These are phyloP conservation scores for Cupressus sempervirens DNA, from an alignment of 75 land plant genomes.

Conservation along the genomic window DNA sequence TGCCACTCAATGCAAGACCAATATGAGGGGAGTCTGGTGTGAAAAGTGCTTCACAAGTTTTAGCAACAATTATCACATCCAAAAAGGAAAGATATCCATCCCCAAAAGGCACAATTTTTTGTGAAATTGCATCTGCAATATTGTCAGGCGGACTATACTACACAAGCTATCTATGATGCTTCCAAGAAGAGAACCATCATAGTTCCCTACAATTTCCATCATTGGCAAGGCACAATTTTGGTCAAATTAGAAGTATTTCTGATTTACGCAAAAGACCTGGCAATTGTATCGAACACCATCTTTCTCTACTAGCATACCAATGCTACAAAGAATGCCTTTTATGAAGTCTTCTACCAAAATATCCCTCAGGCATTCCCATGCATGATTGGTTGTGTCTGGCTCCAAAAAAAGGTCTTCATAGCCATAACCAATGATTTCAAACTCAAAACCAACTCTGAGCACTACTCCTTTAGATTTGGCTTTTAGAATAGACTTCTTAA, in stretches of 20 bases:
- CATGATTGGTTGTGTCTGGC: constrained; percentile 69
- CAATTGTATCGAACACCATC: constrained; percentile 94
- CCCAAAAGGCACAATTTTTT: constrained; percentile 81
- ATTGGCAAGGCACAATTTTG: constrained; percentile 92
- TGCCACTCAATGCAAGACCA: constrained; percentile 89
- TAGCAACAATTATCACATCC: constrained; percentile 93
- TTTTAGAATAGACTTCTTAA: constrained; percentile 65
- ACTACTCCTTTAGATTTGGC: constrained; percentile 71
- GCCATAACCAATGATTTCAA: constrained; percentile 96
- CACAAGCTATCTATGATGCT: constrained; percentile 59
- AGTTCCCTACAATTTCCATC: constrained; percentile 96
- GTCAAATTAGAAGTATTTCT: constrained; percentile 91
- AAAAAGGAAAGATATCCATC: constrained; percentile 80
- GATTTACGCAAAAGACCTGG: constrained; percentile 79
- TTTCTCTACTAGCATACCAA: constrained; percentile 85
- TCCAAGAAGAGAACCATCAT: constrained; percentile 97
- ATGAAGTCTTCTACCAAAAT: constrained; percentile 78
- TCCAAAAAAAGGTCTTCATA: constrained; percentile 97
- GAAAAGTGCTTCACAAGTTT: constrained; percentile 96
- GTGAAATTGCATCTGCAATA: constrained; percentile 56
- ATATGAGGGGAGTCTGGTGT: constrained; percentile 86
- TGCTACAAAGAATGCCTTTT: constrained; percentile 79
- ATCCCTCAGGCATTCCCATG: constrained; percentile 98
- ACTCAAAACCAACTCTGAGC: constrained; percentile 90
- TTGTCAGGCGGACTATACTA: constrained; percentile 65